A percentile compares a stretch with the other conserved stretches of the same genome.
Evolutionary conservation across 805 yeast genomes (phyloP).

Genomic region (Candida andamanensis): DNA sequence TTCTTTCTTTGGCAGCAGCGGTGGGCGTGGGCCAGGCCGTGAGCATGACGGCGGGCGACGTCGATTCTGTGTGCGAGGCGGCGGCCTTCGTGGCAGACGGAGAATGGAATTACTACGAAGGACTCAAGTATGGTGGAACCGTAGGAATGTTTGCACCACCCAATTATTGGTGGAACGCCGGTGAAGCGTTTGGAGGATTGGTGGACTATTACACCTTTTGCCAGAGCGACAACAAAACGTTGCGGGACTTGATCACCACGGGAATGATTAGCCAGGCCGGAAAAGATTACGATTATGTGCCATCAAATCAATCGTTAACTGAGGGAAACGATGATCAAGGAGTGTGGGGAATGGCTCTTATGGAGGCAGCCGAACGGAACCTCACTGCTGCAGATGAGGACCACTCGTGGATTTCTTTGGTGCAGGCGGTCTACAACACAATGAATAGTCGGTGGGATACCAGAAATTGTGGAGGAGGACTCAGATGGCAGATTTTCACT

Average conservation of each 20-base stretch:
- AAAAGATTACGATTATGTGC: conserved; percentile 36
- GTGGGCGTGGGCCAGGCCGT: conserved; percentile 1
- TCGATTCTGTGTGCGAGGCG: conserved; percentile 38
- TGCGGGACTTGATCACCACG: conserved; percentile 23
- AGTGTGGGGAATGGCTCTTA: conserved; percentile 45
- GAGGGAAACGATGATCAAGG: conserved; percentile 52
- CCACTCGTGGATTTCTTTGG: conserved; percentile 77
- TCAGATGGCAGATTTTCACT: conserved; percentile 92
- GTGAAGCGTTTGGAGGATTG: conserved; percentile 47
- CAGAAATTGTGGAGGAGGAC: conserved; percentile 73
- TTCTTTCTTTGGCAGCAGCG: no score
- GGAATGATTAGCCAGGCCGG: conserved; percentile 44
- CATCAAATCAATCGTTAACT: conserved; percentile 41
- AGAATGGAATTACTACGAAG: conserved; percentile 42
- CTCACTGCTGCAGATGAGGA: conserved; percentile 47
- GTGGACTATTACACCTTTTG: conserved; percentile 38
- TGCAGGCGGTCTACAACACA: conserved; percentile 87
- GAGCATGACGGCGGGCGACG: conserved; percentile 13
- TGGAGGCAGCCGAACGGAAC: conserved; percentile 44
- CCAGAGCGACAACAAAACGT: conserved; percentile 27
- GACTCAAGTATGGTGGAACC: conserved; percentile 37
- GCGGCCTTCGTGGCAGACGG: conserved; percentile 33
- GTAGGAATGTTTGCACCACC: conserved; percentile 43
- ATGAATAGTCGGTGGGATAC: conserved; percentile 89
- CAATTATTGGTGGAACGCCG: conserved; percentile 52